A percentile compares a stretch with the other conserved stretches of the same genome.
These are phyloP conservation scores for Periconia sp. DNA, from an alignment of 2,329 filamentous ascomycete species.

Conservation along the genomic window DNA sequence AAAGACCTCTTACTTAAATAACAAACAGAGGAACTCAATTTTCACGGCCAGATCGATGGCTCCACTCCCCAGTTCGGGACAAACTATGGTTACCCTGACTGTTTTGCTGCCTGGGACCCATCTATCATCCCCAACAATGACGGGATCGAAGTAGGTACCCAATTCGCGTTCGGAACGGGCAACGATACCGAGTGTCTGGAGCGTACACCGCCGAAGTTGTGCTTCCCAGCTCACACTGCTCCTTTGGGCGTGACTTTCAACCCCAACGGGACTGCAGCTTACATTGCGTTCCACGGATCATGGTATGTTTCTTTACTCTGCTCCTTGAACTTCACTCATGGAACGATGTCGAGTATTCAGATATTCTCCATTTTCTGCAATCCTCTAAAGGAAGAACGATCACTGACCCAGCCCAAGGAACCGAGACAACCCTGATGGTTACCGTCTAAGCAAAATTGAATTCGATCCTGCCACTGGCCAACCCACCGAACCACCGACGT, in stretches of 20 bases:
- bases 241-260: conserved; percentile 67
- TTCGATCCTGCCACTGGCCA: conserved; percentile 25
- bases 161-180: conserved; percentile 46
- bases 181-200: conserved; percentile 35
- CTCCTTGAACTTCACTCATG: too few relatives aligned
- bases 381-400: too few relatives aligned
- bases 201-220: conserved; percentile 40
- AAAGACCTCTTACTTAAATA: neutral
- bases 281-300: conserved; percentile 69
- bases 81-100: conserved; percentile 72
- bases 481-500: conserved; percentile 18
- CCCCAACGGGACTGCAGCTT: conserved; percentile 57
- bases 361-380: neutral
- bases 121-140: conserved; percentile 49
- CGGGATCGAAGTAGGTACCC: conserved; percentile 46
- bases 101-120: conserved; percentile 65
- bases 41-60: conserved; percentile 54
- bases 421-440: conserved; percentile 19
- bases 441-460: conserved; percentile 17
- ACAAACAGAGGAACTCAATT: conserved; percentile 49
- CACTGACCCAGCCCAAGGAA: conserved; percentile 13
- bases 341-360: neutral
- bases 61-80: conserved; percentile 38
- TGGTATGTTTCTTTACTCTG: conserved; percentile 50
- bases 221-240: conserved; percentile 57